Conservation (phyloP, 495 filamentous ascomycete genomes). For the Penicillium tannophilum region DNA sequence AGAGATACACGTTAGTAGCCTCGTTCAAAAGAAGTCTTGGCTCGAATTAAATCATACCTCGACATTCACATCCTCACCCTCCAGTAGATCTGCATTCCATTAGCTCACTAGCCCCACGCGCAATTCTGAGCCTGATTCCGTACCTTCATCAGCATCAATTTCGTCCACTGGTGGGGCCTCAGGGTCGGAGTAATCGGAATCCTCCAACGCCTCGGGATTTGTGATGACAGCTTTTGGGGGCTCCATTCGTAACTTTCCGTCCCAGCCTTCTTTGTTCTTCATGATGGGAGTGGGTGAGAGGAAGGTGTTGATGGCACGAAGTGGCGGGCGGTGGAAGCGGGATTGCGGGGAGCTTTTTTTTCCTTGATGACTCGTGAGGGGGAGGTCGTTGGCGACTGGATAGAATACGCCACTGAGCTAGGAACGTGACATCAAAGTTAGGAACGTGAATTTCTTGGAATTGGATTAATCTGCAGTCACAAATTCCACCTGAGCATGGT, state of each 20-base stretch:
- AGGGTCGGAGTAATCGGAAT: slow-evolving; percentile 84
- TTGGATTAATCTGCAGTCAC: not conserved
- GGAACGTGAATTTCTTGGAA: not conserved
- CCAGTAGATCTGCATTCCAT: slow-evolving; percentile 59
- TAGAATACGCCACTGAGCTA: not conserved
- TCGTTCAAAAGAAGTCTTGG: not conserved
- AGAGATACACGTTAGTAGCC: slow-evolving; percentile 16
- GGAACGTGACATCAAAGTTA: not conserved
- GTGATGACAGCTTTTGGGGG: slow-evolving; percentile 56
- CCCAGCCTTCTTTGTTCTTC: slow-evolving; percentile 82
- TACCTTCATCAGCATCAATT: slow-evolving; percentile 82
- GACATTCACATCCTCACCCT: slow-evolving; percentile 60
- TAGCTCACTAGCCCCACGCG: not conserved
- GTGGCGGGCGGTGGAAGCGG: slow-evolving; percentile 23
- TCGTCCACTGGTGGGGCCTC: slow-evolving; percentile 74
- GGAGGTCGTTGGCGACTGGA: slow-evolving; percentile 6
- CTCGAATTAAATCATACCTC: slow-evolving; percentile 44
- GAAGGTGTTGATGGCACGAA: slow-evolving; percentile 11
- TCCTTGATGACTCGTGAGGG: slow-evolving; percentile 4
- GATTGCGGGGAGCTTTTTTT: slow-evolving; percentile 32
- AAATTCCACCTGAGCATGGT: not conserved
- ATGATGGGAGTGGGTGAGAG: slow-evolving; percentile 28
- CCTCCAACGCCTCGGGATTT: slow-evolving; percentile 77
- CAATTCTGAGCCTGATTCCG: slow-evolving; percentile 17
- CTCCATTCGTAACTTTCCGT: slow-evolving; percentile 83